phyloP scores from a whole-genome alignment of 1,139 yeast genomes.

The Geotrichum bryndzae region DNA sequence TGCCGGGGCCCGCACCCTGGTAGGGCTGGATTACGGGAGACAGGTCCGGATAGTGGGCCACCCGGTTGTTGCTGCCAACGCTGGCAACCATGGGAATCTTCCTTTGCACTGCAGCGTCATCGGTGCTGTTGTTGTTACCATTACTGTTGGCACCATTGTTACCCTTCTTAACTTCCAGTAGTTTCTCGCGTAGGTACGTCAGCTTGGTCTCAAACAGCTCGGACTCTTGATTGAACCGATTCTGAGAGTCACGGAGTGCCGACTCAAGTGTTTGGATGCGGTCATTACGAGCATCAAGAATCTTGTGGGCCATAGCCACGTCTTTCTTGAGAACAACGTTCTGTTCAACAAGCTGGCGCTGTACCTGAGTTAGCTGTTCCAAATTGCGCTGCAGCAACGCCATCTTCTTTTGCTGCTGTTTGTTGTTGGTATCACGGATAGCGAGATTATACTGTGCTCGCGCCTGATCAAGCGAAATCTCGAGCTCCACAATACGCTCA shows the following conservation, averaged over 20 bases:
- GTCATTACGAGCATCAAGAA: conserved; percentile 54
- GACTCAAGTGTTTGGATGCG: conserved; percentile 53
- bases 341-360: conserved; percentile 44
- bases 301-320: conserved; percentile 50
- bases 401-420: conserved; percentile 37
- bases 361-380: conserved; percentile 41
- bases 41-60: conserved; percentile 15
- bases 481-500: conserved; percentile 41
- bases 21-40: conserved; percentile 9
- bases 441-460: conserved; percentile 35
- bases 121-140: not conserved
- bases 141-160: not conserved
- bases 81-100: conserved; percentile 14
- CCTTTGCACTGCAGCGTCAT: not conserved
- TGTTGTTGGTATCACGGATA: conserved; percentile 28
- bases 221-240: conserved; percentile 46
- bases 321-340: conserved; percentile 42
- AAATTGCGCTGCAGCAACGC: conserved; percentile 43
- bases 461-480: conserved; percentile 38
- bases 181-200: conserved; percentile 41
- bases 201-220: conserved; percentile 50
- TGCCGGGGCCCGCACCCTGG: conserved; percentile 2
- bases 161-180: conserved; percentile 30
- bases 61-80: conserved; percentile 12
- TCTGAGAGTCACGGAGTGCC: conserved; percentile 48